Evolutionary conservation across 179 eudicot species (phyloP), one percentile per base, ranked within the genome.

Genomic region (Amaranthus tricolor): DNA sequence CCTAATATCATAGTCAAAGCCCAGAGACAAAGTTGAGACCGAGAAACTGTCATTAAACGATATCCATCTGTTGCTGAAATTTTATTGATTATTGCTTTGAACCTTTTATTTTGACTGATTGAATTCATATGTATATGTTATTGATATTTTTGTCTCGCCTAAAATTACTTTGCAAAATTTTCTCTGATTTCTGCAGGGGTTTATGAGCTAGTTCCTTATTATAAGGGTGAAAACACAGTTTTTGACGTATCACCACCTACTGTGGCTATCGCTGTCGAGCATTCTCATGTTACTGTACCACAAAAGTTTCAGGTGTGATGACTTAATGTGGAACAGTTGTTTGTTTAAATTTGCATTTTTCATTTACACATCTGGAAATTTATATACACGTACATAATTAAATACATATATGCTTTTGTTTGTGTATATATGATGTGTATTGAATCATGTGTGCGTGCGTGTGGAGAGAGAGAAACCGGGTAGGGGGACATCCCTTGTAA

Each of bases 161-260:
- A 64, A 48, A 62, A 12, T 51, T 57, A 51, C n/a, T 78, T 21
- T 20, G 51, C 65, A 82, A 68, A 67, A 14, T 70, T 53, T 59
- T 50, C 19, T 65, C 77, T 77, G 68, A 69, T 76, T 20, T 70
- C 74, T 89, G 78, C 89, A 95, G 99, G 99, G 31, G 79, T 59
- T 55, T 95, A 93, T 79, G 89, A 95, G 87, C 95, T 95, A 71
- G 84, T 89, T 73, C 98, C 99, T 52, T 91, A 87, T 75, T 93
- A 95, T 84, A 95, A 89, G 89, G 99, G 99, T 60, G 99, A 95
- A 79, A 93, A 89, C 70, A 91, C 99, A 45, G 88, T 93, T 68
- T 95, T 95, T 85, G 99, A 95, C 82, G 91, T 95, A 75, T 95
- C 96, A 77, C 99, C 99, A 77, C 81, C 98, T 68, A 83, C 88